A percentile compares a stretch with the other conserved stretches of the same genome.
Conservation (phyloP, 2,329 filamentous ascomycete genomes). For the Diplodia intermedia region DNA sequence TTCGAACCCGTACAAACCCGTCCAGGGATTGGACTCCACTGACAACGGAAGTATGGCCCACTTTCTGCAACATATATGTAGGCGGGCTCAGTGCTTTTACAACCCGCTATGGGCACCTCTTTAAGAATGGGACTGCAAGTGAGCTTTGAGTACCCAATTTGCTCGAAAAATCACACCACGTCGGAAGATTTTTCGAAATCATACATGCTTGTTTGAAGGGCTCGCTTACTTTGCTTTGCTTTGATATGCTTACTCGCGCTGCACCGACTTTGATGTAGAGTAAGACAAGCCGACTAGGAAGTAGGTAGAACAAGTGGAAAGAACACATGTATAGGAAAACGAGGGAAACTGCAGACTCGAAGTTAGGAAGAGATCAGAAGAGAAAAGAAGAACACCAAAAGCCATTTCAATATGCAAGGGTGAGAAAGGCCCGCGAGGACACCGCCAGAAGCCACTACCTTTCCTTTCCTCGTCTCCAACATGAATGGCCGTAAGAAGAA, state of each 20-base stretch:
- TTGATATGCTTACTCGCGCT: neutral
- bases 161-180: too few relatives aligned
- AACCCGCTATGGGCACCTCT: too few relatives aligned
- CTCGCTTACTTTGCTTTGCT: neutral
- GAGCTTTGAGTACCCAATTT: too few relatives aligned
- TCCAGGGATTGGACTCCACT: too few relatives aligned
- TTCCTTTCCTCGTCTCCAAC: neutral
- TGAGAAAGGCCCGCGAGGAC: neutral
- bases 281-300: neutral
- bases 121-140: too few relatives aligned
- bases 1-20: too few relatives aligned
- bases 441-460: neutral
- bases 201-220: neutral
- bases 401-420: neutral
- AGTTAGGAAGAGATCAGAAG: neutral
- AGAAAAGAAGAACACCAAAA: neutral
- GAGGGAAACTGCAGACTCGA: neutral
- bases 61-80: too few relatives aligned
- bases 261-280: neutral
- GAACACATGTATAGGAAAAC: neutral
- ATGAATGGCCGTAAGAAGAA: conserved; percentile 1
- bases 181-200: too few relatives aligned
- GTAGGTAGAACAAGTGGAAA: neutral
- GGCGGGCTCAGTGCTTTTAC: too few relatives aligned
- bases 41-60: too few relatives aligned